These are phyloP conservation scores for Penicillium daleae DNA, from an alignment of 495 filamentous ascomycete species.

Conservation along the genomic window DNA sequence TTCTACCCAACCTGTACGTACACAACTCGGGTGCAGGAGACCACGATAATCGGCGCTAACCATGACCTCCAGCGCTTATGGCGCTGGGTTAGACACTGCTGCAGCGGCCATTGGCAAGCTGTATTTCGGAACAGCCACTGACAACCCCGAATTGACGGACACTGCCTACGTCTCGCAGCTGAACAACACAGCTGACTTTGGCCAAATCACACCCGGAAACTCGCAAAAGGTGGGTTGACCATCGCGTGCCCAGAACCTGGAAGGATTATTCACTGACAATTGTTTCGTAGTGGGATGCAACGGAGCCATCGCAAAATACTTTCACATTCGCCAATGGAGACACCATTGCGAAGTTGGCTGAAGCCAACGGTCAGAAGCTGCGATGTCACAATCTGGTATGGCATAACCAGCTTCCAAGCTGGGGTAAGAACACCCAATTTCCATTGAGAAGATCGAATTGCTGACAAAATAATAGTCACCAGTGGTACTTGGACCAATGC, in stretches of 20 bases:
- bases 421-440: slow-evolving; percentile 40
- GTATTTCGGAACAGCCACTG: slow-evolving; percentile 65
- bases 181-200: slow-evolving; percentile 58
- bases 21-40: background rate
- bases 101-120: slow-evolving; percentile 53
- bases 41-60: background rate
- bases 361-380: slow-evolving; percentile 56
- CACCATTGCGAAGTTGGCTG: slow-evolving; percentile 52
- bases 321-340: slow-evolving; percentile 58
- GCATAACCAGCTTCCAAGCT: slow-evolving; percentile 62
- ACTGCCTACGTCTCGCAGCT: slow-evolving; percentile 48
- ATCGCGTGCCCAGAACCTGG: background rate
- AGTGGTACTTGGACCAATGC: slow-evolving; percentile 57
- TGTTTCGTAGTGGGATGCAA: slow-evolving; percentile 49
- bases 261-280: background rate
- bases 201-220: slow-evolving; percentile 63
- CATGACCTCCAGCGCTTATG: slow-evolving; percentile 23
- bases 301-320: slow-evolving; percentile 48
- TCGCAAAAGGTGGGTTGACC: slow-evolving; percentile 49
- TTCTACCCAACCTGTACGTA: slow-evolving; percentile 32
- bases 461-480: slow-evolving; percentile 42
- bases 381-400: slow-evolving; percentile 66
- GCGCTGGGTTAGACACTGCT: slow-evolving; percentile 50
- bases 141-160: slow-evolving; percentile 58
- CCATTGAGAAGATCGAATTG: background rate